Conservation (phyloP, 495 filamentous ascomycete species). For the Pyrenopolyporus hunteri region DNA sequence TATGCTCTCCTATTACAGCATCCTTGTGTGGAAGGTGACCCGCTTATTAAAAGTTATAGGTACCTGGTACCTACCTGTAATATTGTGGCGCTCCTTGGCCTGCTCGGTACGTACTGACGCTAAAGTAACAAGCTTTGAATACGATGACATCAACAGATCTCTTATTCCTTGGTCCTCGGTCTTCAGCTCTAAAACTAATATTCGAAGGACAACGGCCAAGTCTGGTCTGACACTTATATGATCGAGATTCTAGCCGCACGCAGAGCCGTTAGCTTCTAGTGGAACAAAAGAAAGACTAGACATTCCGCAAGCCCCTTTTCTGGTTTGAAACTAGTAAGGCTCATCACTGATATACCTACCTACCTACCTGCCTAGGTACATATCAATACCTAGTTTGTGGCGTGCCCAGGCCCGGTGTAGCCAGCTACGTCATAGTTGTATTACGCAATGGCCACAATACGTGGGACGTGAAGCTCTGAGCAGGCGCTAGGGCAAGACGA, state of each 20-base stretch:
- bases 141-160: slow-evolving; percentile 32
- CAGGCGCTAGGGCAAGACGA: background rate
- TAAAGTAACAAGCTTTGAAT: background rate
- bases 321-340: slow-evolving; percentile 16
- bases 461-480: background rate
- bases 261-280: slow-evolving; percentile 3
- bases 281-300: slow-evolving; percentile 1
- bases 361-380: background rate
- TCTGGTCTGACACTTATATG: slow-evolving; percentile 17
- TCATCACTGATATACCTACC: background rate
- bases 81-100: slow-evolving; percentile 18
- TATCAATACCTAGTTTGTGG: background rate
- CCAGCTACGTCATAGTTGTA: slow-evolving; percentile 31
- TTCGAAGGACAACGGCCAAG: background rate
- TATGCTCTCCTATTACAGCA: too few species aligned
- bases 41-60: too few species aligned
- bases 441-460: slow-evolving; percentile 23
- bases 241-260: slow-evolving; percentile 31
- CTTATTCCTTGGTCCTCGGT: slow-evolving; percentile 12
- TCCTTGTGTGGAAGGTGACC: too few species aligned
- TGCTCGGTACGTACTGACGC: slow-evolving; percentile 13
- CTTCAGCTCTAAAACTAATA: slow-evolving; percentile 4
- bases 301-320: background rate
- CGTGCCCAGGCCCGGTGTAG: slow-evolving; percentile 19
- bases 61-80: slow-evolving; percentile 10